Evolutionary conservation across 306 rosid genomes (phyloP), one percentile per base, ranked within the genome.

Genomic region (Medicago arabica): DNA sequence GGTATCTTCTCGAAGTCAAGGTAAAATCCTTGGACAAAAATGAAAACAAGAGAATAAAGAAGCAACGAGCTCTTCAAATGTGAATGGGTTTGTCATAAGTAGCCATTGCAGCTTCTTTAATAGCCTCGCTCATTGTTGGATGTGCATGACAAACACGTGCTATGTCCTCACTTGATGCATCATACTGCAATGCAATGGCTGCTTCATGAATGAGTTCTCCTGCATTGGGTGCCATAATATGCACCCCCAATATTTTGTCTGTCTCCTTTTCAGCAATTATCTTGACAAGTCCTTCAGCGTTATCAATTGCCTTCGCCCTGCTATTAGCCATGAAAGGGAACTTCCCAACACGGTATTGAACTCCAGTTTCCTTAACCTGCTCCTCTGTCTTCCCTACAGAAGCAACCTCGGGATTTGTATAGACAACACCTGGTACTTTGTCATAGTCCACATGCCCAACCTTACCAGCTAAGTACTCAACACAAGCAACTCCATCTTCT

Each of bases 21-120:
- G 83, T 83, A 80, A 85, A 81, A 80, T 78, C 82, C 84, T 75
- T 71, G 69, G 79, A 68, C 75, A 69, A 85, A 86, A 85, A 61
- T 77, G 81, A 82, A 85, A 86, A 82, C 77, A 38, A 77, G 71
- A 75, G 74, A 75, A 83, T 14, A 16, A 67, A 82, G 69, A 53
- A 61, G 61, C 23, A 84, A 50, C 61, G 1, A 19, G 34, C 54
- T 77, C 28, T 80, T 87, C 85, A 96, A 72, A 96, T 92, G 88
- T 96, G 99, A 88, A 96, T 96, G 25, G 99, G 92, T 82, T 96
- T 96, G 97, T 96, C 99, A 80, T 81, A 96, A 18, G 98, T 96
- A 57, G 99, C 99, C 99, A 96, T 96, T 23, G 97, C 97, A 61
- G 99, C 99, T 87, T 96, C 99, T 89, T 96, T 96, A 85, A 96